These are phyloP conservation scores for Penicillium sumatraense DNA, from an alignment of 2,329 filamentous ascomycete genomes.

Conservation along the genomic window DNA sequence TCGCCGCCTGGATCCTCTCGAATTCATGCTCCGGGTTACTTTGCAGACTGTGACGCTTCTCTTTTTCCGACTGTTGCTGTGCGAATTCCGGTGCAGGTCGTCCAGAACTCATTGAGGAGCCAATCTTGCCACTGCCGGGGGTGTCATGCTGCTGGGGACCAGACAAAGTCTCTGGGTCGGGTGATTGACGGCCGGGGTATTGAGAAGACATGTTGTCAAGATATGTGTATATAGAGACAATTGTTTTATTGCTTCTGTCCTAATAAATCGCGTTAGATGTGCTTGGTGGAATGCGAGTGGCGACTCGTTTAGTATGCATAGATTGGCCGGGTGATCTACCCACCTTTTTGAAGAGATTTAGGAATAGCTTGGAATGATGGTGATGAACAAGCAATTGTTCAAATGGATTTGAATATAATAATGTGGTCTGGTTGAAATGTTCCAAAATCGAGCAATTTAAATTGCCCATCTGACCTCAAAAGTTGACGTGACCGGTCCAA, in stretches of 20 bases:
- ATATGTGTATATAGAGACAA: neutral
- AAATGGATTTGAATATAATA: neutral
- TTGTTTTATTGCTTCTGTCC: neutral
- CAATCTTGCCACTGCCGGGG: constrained; percentile 63
- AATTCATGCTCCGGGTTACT: constrained; percentile 50
- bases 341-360: neutral
- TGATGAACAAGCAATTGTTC: neutral
- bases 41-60: constrained; percentile 30
- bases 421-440: neutral
- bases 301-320: neutral
- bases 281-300: neutral
- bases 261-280: neutral
- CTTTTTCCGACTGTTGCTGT: constrained; percentile 32
- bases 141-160: constrained; percentile 66
- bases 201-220: constrained; percentile 61
- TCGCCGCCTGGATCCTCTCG: constrained; percentile 43
- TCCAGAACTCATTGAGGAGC: neutral
- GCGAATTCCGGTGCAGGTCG: constrained; percentile 14
- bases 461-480: neutral
- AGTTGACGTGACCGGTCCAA: constrained; percentile 21
- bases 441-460: neutral
- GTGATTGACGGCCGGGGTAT: constrained; percentile 74
- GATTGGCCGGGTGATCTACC: neutral
- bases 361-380: too few relatives aligned
- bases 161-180: constrained; percentile 70